Evolutionary conservation across 306 rosid species (phyloP).

Genomic region (Quercus engelmannii): DNA sequence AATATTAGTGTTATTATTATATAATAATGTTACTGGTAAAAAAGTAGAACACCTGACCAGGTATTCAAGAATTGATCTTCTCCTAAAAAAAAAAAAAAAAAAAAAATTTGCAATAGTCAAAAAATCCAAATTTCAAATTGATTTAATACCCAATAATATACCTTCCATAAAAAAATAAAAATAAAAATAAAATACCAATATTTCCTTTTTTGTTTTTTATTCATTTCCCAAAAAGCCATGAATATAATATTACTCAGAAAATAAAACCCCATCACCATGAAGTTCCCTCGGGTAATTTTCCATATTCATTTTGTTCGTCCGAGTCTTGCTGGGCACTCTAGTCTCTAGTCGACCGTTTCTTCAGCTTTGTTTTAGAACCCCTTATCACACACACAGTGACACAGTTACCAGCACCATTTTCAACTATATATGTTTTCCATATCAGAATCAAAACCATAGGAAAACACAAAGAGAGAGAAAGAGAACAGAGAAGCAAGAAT

Average conservation of each 20-base stretch:
- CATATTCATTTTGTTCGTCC: too few species aligned
- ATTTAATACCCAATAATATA: not conserved
- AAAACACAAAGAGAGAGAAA: not conserved
- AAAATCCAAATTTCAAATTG: not conserved
- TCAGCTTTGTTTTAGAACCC: not conserved
- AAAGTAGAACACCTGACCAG: too few species aligned
- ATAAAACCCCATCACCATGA: too few species aligned
- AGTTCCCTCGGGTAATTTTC: not conserved
- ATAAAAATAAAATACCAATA: too few species aligned
- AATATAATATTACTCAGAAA: too few species aligned
- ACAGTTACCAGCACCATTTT: not conserved
- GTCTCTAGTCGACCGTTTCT: slow-evolving; percentile 32
- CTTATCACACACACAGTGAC: not conserved
- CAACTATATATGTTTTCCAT: not conserved
- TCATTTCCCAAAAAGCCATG: not conserved
- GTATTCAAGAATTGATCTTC: too few species aligned
- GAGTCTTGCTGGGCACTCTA: not conserved
- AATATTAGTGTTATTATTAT: too few species aligned
- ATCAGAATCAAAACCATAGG: not conserved
- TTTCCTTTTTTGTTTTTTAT: not conserved
- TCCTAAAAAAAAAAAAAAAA: too few species aligned
- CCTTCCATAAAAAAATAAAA: too few species aligned
- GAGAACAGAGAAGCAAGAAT: slow-evolving; percentile 18
- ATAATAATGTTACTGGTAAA: too few species aligned
- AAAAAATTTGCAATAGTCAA: too few species aligned